Conservation (phyloP, 2,329 filamentous ascomycete genomes). For the Neonectria magnoliae region DNA sequence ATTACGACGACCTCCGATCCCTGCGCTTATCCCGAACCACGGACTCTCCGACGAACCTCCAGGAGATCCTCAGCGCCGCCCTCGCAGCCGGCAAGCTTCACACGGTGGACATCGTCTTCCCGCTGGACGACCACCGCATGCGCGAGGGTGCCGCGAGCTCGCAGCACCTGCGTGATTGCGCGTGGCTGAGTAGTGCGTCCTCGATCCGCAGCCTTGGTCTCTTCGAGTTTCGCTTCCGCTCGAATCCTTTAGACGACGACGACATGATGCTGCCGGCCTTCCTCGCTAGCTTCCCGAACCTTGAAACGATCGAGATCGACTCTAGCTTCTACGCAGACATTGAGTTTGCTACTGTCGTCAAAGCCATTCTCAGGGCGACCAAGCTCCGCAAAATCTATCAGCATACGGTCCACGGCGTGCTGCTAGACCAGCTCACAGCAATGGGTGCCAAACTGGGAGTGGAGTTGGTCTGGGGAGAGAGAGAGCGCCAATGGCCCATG, state of each 20-base stretch:
- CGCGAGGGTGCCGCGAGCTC: conserved; percentile 40
- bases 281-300: conserved; percentile 49
- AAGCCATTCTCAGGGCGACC: conserved; percentile 45
- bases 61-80: conserved; percentile 39
- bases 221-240: conserved; percentile 48
- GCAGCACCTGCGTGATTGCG: conserved; percentile 44
- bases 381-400: conserved; percentile 49
- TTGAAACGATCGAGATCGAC: conserved; percentile 49
- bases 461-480: conserved; percentile 44
- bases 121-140: conserved; percentile 37
- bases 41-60: conserved; percentile 38
- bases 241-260: conserved; percentile 40
- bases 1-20: conserved; percentile 42
- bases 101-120: conserved; percentile 51
- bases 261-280: conserved; percentile 48
- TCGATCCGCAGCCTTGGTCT: conserved; percentile 49
- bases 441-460: conserved; percentile 40
- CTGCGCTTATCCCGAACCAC: conserved; percentile 43
- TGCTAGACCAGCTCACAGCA: conserved; percentile 44
- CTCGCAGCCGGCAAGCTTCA: conserved; percentile 44
- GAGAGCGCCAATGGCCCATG: conserved; percentile 46
- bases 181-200: conserved; percentile 49
- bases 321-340: conserved; percentile 43
- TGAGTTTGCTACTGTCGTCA: conserved; percentile 45
- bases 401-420: conserved; percentile 42